Evolutionary conservation across 495 filamentous ascomycete species (phyloP).

Genomic region (Penicillium cataractarum): DNA sequence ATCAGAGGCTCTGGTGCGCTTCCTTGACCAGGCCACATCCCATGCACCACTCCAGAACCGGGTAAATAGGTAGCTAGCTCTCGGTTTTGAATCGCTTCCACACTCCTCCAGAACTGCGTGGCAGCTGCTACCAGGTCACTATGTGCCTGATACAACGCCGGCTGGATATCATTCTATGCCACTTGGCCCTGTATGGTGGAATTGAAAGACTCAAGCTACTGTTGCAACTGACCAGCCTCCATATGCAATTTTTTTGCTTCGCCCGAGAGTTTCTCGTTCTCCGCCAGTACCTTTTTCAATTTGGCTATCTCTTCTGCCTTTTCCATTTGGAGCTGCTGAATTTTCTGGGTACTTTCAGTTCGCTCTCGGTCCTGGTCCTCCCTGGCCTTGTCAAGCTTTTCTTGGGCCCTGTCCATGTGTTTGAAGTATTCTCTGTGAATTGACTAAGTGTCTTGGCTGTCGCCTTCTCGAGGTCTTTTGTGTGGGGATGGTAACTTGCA

Average conservation of each 20-base stretch:
- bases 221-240: constrained; percentile 13
- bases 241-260: constrained; percentile 3
- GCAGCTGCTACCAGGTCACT: constrained; percentile 16
- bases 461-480: constrained; percentile 1
- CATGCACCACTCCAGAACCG: constrained; percentile 18
- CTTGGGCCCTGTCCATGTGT: neutral
- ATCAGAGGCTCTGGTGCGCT: constrained; percentile 10
- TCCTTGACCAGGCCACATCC: constrained; percentile 8
- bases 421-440: neutral
- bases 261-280: constrained; percentile 7
- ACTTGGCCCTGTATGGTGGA: constrained; percentile 16
- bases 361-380: constrained; percentile 5
- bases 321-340: neutral
- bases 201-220: constrained; percentile 21
- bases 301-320: constrained; percentile 1
- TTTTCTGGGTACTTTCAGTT: neutral
- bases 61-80: constrained; percentile 20
- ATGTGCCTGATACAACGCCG: constrained; percentile 17
- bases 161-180: constrained; percentile 23
- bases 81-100: constrained; percentile 17
- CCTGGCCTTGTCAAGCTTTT: neutral
- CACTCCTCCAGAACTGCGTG: constrained; percentile 15
- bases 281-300: constrained; percentile 7
- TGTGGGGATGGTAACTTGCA: neutral
- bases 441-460: neutral